Conservation (phyloP, 179 eudicot species). For the Amaranthus tricolor region DNA sequence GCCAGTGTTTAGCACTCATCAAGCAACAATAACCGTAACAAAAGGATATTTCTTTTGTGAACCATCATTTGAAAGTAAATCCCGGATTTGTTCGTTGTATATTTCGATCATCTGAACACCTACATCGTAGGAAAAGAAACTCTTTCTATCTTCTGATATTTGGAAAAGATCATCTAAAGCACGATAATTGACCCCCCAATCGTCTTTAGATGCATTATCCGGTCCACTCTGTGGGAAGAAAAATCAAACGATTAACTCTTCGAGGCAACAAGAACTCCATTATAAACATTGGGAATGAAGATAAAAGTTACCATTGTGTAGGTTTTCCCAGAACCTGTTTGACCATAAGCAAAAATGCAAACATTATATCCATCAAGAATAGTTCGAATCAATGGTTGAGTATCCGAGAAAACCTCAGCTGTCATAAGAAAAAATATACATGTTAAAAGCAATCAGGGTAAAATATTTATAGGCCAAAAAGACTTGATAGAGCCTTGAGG, state of each 20-base stretch:
- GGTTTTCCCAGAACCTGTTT: conserved; percentile 99
- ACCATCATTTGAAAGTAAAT: conserved; percentile 62
- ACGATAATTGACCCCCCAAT: conserved; percentile 95
- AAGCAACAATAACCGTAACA: not conserved
- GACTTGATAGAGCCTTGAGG: not conserved
- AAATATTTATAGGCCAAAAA: not conserved
- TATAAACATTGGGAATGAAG: conserved; percentile 1
- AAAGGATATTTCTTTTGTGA: conserved; percentile 89
- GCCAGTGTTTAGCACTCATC: not conserved
- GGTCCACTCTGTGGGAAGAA: conserved; percentile 75
- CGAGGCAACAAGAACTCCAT: conserved; percentile 15
- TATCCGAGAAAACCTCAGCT: conserved; percentile 76
- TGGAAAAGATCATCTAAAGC: conserved; percentile 86
- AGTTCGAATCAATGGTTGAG: conserved; percentile 72
- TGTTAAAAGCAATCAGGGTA: not conserved
- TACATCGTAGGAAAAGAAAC: conserved; percentile 56
- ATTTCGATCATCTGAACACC: conserved; percentile 94
- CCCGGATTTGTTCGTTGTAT: conserved; percentile 94
- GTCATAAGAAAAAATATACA: conserved; percentile 24
- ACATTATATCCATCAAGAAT: conserved; percentile 94
- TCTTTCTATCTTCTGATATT: conserved; percentile 63
- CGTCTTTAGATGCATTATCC: conserved; percentile 63
- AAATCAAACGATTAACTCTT: conserved; percentile 12
- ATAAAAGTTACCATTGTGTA: conserved; percentile 71
- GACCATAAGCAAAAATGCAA: conserved; percentile 98